These are phyloP conservation scores for Conticribra guillardii DNA, from an alignment of 108 stramenopile species.

Conservation along the genomic window DNA sequence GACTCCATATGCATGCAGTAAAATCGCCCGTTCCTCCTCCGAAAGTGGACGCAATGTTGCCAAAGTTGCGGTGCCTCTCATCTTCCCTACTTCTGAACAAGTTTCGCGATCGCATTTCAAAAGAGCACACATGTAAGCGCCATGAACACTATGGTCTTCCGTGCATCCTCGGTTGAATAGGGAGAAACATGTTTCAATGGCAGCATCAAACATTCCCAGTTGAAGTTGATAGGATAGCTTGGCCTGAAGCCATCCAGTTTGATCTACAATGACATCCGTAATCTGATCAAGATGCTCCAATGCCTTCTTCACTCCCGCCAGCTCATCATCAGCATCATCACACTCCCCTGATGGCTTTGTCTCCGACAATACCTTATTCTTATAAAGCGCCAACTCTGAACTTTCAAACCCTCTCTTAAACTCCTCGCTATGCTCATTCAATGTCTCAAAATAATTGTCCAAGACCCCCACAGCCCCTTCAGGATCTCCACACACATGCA, in stretches of 20 bases:
- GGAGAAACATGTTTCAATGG: slow-evolving; percentile 57
- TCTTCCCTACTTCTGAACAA: slow-evolving; percentile 46
- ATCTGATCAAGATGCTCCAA: slow-evolving; percentile 79
- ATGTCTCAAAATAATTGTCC: slow-evolving; percentile 84
- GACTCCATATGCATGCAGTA: slow-evolving; percentile 69
- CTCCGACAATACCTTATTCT: slow-evolving; percentile 84
- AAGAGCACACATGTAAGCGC: slow-evolving; percentile 90
- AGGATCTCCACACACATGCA: slow-evolving; percentile 84
- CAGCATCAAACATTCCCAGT: slow-evolving; percentile 73
- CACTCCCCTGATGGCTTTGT: slow-evolving; percentile 28
- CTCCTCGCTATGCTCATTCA: slow-evolving; percentile 69
- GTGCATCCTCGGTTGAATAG: slow-evolving; percentile 78
- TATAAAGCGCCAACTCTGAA: slow-evolving; percentile 92
- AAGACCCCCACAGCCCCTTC: slow-evolving; percentile 86
- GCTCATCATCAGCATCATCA: slow-evolving; percentile 17
- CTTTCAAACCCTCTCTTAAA: slow-evolving; percentile 84
- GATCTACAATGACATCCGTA: slow-evolving; percentile 72
- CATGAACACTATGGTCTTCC: slow-evolving; percentile 92
- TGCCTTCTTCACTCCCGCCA: slow-evolving; percentile 77
- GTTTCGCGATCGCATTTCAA: slow-evolving; percentile 59
- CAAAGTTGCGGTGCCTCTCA: slow-evolving; percentile 72
- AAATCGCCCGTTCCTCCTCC: slow-evolving; percentile 52
- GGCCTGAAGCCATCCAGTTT: slow-evolving; percentile 66
- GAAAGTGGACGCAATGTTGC: slow-evolving; percentile 63
- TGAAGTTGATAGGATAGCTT: slow-evolving; percentile 76